These are phyloP conservation scores for Micractinium conductrix DNA, from an alignment of 139 green algal genomes.

Conservation along the genomic window DNA sequence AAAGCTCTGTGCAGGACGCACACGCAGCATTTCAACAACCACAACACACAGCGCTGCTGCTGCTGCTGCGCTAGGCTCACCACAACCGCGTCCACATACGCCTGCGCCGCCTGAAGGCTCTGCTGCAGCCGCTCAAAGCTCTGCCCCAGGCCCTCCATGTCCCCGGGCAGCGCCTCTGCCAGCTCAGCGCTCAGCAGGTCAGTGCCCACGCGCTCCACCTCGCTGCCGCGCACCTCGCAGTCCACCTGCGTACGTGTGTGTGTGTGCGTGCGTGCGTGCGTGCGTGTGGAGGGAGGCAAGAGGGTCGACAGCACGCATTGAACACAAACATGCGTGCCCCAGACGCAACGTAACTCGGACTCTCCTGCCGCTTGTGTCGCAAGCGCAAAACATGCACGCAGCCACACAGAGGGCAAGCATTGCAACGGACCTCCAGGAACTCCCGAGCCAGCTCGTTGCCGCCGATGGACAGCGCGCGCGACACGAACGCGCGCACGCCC, in stretches of 20 bases:
- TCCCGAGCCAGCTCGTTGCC: constrained; percentile 77
- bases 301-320: background rate
- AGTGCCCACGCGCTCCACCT: constrained; percentile 74
- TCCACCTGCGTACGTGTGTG: constrained; percentile 18
- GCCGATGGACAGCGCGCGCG: constrained; percentile 62
- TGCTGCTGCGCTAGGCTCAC: no score
- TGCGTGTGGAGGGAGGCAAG: no score
- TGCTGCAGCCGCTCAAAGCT: constrained; percentile 69
- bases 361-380: background rate
- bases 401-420: no score
- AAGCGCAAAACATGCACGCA: no score
- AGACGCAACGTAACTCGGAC: no score
- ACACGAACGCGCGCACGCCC: constrained; percentile 75
- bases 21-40: no score
- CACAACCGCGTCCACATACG: constrained; percentile 89
- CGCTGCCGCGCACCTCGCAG: constrained; percentile 75
- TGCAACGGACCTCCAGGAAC: constrained; percentile 82
- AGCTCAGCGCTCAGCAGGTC: constrained; percentile 31
- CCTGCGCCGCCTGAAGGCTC: constrained; percentile 64
- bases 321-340: no score
- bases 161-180: constrained; percentile 42
- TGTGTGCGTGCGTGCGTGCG: no score
- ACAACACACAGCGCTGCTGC: no score
- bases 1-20: no score
- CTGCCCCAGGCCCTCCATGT: constrained; percentile 77